Base-by-base conservation (phyloP, 2,329 filamentous ascomycete species). In the Davidsoniella virescens region DNA sequence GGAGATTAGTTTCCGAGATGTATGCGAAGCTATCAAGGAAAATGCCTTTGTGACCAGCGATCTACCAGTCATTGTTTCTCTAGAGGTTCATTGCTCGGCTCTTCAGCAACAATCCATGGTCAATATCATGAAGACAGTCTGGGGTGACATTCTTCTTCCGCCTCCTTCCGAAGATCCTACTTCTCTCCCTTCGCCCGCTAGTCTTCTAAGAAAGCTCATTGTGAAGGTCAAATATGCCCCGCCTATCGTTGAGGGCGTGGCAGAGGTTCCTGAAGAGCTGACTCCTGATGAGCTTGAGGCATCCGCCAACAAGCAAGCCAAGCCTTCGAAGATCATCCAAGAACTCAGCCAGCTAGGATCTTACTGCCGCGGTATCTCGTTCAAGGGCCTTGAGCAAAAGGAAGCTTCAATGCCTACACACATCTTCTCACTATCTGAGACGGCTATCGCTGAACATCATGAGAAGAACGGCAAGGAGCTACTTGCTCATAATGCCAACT, bases 101-200 rank as follows among this genome's bases (percentile, higher is more conserved):
- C 74, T 82, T 51, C 92, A 98, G 64, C 92, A 98, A 63, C 75
- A 84, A 56, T 73, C 82, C 52, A 95, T 96, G 86, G 87, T 94
- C 4, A 73, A 84, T 54, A 94, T 96, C 59, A 95, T 98, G 78
- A 73, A 80, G 55, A 77, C 93, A 54, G 77, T 78, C 23, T 98
- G 87, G 86, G 71, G 71, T n/a, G 80, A 72, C 1, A 70, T 81
- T 52, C 69, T 96, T 7, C 69, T 94, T 2, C 71, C 81, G 1
- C 62, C 66, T 18, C 68, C 65, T 47, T 74, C 61, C 5, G 60
- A 63, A 16, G 68, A 77, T 0, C 64, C 67, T 9, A 62, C 65
- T 12, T 58, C 62, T 5, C 72, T 92, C 1, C 82, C 84, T 0
- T 68, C 82, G 9, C 86, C 88, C 0, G 76, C 71, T 5, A 73